Percentiles rank a stretch among this genome's conserved stretches.
phyloP scores from a whole-genome alignment of 495 filamentous ascomycete species.

The Bathelium albidoporum region DNA sequence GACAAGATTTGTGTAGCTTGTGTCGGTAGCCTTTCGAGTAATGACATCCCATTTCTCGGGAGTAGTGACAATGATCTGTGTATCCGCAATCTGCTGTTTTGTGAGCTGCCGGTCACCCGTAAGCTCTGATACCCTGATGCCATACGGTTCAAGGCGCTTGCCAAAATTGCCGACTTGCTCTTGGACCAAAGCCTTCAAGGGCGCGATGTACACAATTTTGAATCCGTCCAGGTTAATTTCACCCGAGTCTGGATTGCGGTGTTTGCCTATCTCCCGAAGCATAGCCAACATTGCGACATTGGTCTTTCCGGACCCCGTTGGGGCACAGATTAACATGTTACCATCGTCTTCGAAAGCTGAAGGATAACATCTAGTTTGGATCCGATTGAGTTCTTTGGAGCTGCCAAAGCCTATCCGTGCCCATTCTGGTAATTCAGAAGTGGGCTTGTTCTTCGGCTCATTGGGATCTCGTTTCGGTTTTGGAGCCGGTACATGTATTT shows the following conservation, averaged over 20 bases:
- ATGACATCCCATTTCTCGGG: slow-evolving; percentile 99
- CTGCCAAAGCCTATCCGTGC: slow-evolving; percentile 74
- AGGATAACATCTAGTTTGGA: slow-evolving; percentile 87
- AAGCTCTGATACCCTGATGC: slow-evolving; percentile 83
- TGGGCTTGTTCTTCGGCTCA: slow-evolving; percentile 66
- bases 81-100: slow-evolving; percentile 96
- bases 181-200: slow-evolving; percentile 88
- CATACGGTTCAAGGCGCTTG: slow-evolving; percentile 77
- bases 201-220: slow-evolving; percentile 94
- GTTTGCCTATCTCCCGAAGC: slow-evolving; percentile 90
- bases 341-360: slow-evolving; percentile 88
- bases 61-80: slow-evolving; percentile 96
- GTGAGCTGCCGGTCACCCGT: slow-evolving; percentile 97
- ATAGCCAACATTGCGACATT: slow-evolving; percentile 98
- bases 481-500: slow-evolving; percentile 90
- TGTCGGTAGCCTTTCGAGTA: slow-evolving; percentile 92
- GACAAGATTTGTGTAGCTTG: slow-evolving; percentile 94
- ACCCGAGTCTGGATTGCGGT: slow-evolving; percentile 74
- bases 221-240: slow-evolving; percentile 92
- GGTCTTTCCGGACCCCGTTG: slow-evolving; percentile 95
- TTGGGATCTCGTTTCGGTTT: slow-evolving; percentile 71
- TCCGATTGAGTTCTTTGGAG: slow-evolving; percentile 75
- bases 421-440: slow-evolving; percentile 87
- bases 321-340: slow-evolving; percentile 95
- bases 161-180: slow-evolving; percentile 98